A percentile compares a stretch with the other conserved stretches of the same genome.
These are phyloP conservation scores for Boletus fagicola DNA, from an alignment of 768 basidiomycete genomes.

Conservation along the genomic window DNA sequence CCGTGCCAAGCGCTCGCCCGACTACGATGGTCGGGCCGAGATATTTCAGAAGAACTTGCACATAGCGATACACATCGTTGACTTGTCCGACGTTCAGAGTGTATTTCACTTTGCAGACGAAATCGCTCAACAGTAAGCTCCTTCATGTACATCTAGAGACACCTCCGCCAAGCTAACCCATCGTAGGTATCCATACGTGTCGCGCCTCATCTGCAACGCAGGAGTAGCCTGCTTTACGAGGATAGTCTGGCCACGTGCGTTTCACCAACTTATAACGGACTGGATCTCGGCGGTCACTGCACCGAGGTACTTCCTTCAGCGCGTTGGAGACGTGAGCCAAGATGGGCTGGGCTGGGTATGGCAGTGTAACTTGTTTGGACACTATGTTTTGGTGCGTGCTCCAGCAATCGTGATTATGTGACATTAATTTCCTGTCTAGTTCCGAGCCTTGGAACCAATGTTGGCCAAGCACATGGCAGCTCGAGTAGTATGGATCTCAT, in stretches of 20 bases:
- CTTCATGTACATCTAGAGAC: not conserved
- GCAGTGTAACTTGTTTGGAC: constrained; percentile 84
- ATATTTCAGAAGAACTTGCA: constrained; percentile 56
- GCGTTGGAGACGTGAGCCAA: constrained; percentile 52
- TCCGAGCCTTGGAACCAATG: constrained; percentile 55
- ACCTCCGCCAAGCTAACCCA: not conserved
- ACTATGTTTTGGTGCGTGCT: constrained; percentile 67
- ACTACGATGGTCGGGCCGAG: constrained; percentile 53
- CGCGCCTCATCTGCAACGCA: constrained; percentile 80
- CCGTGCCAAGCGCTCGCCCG: constrained; percentile 32
- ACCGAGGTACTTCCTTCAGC: constrained; percentile 59
- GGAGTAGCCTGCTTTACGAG: constrained; percentile 59
- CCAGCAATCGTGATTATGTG: not conserved
- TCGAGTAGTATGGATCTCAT: constrained; percentile 80
- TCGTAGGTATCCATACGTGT: constrained; percentile 72
- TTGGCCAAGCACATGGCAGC: constrained; percentile 45
- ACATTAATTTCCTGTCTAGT: constrained; percentile 42
- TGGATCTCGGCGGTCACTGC: constrained; percentile 49
- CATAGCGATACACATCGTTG: constrained; percentile 61
- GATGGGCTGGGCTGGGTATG: constrained; percentile 80
- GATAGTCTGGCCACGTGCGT: constrained; percentile 48
- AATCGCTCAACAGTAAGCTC: constrained; percentile 50
- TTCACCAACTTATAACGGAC: constrained; percentile 47
- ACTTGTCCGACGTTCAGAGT: constrained; percentile 59
- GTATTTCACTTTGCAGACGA: constrained; percentile 62